Evolutionary conservation across 1,139 yeast species (phyloP).

Genomic region (Yamadazyma diddensiae): DNA sequence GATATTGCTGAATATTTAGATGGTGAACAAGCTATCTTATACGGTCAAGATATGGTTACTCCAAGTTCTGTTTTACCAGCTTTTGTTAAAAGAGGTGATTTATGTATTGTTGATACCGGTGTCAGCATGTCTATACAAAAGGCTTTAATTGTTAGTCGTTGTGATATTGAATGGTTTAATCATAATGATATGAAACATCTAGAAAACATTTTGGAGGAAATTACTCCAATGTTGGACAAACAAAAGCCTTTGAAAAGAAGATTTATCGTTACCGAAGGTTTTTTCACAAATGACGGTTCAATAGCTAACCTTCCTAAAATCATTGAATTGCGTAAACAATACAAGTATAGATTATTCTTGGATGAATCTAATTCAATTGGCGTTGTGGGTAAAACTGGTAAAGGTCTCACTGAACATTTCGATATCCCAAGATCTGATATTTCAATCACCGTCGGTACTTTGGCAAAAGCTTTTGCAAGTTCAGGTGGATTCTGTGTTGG

Average conservation of each 20-base stretch:
- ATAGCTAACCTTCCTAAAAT: conserved; percentile 69
- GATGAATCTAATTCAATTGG: conserved; percentile 91
- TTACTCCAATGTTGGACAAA: conserved; percentile 61
- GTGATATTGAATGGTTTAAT: conserved; percentile 78
- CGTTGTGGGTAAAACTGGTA: conserved; percentile 78
- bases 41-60: conserved; percentile 91
- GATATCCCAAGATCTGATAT: conserved; percentile 64
- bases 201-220: conserved; percentile 61
- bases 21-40: conserved; percentile 74
- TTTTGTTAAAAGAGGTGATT: conserved; percentile 92
- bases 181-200: conserved; percentile 88
- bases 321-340: conserved; percentile 72
- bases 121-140: conserved; percentile 79
- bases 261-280: conserved; percentile 86
- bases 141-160: conserved; percentile 82
- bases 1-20: conserved; percentile 73
- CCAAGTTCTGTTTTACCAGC: conserved; percentile 97
- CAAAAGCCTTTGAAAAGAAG: conserved; percentile 80
- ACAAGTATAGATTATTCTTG: conserved; percentile 78
- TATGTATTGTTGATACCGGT: conserved; percentile 83
- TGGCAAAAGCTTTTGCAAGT: conserved; percentile 81
- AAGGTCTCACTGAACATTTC: conserved; percentile 76
- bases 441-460: conserved; percentile 83
- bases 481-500: conserved; percentile 97
- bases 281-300: conserved; percentile 81